Percentiles rank a stretch among this genome's conserved stretches.
Conservation (phyloP, 225 moss, liverwort and hornwort species). For the Pleurozium schreberi region DNA sequence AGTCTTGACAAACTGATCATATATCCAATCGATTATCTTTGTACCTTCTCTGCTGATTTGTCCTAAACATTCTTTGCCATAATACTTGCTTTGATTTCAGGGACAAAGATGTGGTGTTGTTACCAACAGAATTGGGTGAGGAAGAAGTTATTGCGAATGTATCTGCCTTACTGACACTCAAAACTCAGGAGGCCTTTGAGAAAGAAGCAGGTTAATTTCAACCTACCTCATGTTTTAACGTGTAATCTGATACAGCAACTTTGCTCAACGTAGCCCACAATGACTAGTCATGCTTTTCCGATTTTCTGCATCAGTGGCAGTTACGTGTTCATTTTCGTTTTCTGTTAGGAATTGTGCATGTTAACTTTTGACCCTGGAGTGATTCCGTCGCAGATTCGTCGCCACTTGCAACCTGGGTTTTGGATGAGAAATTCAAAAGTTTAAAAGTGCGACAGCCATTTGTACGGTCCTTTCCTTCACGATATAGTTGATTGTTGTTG, state of each 20-base stretch:
- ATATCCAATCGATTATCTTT: neutral
- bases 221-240: neutral
- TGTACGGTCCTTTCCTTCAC: conserved; percentile 22
- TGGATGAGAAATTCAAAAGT: conserved; percentile 47
- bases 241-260: neutral
- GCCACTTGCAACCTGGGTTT: conserved; percentile 49
- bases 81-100: conserved; percentile 27
- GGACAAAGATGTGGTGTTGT: conserved; percentile 62
- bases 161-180: conserved; percentile 38
- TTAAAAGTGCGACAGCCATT: conserved; percentile 49
- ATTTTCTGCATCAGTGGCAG: neutral
- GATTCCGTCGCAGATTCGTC: conserved; percentile 23
- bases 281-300: neutral
- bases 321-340: neutral
- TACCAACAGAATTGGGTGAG: conserved; percentile 55
- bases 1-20: neutral
- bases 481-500: neutral
- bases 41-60: neutral
- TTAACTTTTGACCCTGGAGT: neutral
- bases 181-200: conserved; percentile 12
- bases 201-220: conserved; percentile 35
- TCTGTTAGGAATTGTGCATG: neutral
- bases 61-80: neutral
- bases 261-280: neutral
- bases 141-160: conserved; percentile 41